Evolutionary conservation across 306 rosid genomes (phyloP), one percentile per base, ranked within the genome.

Genomic region (Styphnolobium japonicum): DNA sequence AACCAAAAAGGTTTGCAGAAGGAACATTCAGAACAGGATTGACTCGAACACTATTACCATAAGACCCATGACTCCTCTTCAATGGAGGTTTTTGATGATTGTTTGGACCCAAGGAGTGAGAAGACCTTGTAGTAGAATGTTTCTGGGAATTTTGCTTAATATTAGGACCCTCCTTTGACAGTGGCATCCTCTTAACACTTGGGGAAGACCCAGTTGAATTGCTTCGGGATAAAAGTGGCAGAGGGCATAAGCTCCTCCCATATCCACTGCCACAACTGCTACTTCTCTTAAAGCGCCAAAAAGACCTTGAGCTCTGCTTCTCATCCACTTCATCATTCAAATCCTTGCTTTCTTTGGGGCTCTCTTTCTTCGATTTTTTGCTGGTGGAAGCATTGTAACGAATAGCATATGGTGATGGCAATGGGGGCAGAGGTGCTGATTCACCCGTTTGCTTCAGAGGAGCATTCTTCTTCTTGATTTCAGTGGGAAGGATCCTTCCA

Each of bases 211-310:
- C 97, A 2, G 97, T 90, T 29, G 98, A 94, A 71, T 91, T 82
- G 90, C 98, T 94, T 56, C 96, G 83, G 1, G 96, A 87, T n/a
- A 94, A 49, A 73, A 94, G 91, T 36, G 96, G 96, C 29, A 94
- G 73, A 71, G 98, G 98, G 71, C 98, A 94, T 19, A 94, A 83
- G 46, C 92, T 92, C 14, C 90, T 81, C 14, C 90, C 93, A 58
- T 94, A 92, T 36, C 96, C 98, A 81, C 86, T 87, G 0, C 98
- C 98, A 82, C 97, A 92, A 46, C 98, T 94, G 37, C 96, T 94
- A 58, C 98, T 94, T 72, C 98, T 82, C 84, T 88, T 92, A 76
- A 94, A 94, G 15, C 96, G 36, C 98, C 98, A 94, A 64, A 92
- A 94, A 0, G 96, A 94, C 73, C 84, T 88, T 1, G 90, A 83